Percentiles rank a stretch among this genome's conserved stretches.
Evolutionary conservation across 2,329 filamentous ascomycete species (phyloP).

Genomic region (Ceratocystis harringtonii): DNA sequence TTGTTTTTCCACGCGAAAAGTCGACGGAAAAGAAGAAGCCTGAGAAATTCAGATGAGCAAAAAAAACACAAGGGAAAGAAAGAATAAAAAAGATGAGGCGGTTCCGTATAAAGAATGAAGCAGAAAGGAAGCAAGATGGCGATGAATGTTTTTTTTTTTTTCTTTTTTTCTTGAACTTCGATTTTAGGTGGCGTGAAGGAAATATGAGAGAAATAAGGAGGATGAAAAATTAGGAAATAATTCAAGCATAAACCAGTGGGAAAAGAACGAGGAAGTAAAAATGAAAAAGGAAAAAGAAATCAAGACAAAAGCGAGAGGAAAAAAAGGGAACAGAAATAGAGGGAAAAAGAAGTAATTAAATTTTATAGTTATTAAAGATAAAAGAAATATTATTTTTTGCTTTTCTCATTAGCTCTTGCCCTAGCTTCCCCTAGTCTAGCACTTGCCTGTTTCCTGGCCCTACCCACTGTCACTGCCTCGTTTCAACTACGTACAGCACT

Average conservation of each 20-base stretch:
- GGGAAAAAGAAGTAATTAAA: background rate
- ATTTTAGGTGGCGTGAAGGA: background rate
- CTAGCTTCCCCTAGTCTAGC: too few relatives aligned
- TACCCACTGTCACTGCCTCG: too few relatives aligned
- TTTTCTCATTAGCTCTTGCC: too few relatives aligned
- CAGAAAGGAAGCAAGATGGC: background rate
- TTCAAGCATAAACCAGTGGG: background rate
- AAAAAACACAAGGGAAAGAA: background rate
- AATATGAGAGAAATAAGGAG: slow-evolving; percentile 2
- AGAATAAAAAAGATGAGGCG: background rate
- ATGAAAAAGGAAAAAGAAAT: slow-evolving; percentile 4
- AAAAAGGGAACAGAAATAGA: background rate
- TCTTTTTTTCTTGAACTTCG: background rate
- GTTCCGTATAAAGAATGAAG: background rate
- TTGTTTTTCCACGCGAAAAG: slow-evolving; percentile 32
- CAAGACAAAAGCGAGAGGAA: background rate
- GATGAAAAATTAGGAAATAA: background rate
- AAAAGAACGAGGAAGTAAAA: slow-evolving; percentile 11
- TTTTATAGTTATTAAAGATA: background rate
- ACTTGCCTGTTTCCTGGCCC: too few relatives aligned
- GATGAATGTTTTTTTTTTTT: too few relatives aligned
- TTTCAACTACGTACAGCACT: background rate
- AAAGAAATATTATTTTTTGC: background rate
- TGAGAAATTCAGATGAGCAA: background rate
- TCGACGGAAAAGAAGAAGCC: slow-evolving; percentile 30